These are phyloP conservation scores for Yamadazyma aaseri DNA, from an alignment of 1,139 yeast species.

Conservation along the genomic window DNA sequence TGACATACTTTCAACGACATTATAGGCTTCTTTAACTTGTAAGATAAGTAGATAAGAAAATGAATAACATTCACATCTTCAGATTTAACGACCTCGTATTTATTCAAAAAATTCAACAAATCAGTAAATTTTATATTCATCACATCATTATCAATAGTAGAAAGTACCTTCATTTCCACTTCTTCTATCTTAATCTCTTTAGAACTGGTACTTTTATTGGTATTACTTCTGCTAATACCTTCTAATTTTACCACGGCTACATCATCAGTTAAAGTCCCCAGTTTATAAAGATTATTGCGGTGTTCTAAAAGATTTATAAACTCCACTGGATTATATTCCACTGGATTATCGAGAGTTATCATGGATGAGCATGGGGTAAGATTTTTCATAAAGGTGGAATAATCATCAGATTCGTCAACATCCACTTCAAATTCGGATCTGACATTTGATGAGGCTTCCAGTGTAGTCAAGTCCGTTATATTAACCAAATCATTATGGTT, in stretches of 20 bases:
- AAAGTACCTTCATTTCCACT: constrained; percentile 3
- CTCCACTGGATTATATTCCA: constrained; percentile 13
- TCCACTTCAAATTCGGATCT: neutral
- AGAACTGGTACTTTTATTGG: neutral
- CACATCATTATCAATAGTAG: constrained; percentile 7
- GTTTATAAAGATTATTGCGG: constrained; percentile 13
- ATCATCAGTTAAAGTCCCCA: constrained; percentile 16
- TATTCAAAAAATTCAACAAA: constrained; percentile 6
- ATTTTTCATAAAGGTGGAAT: constrained; percentile 8
- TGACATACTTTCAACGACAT: constrained; percentile 19
- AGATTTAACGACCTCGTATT: neutral
- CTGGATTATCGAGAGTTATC: constrained; percentile 9
- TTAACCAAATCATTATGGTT: too few relatives aligned
- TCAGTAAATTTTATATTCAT: constrained; percentile 3
- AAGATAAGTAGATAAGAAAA: constrained; percentile 19
- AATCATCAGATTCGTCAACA: constrained; percentile 1
- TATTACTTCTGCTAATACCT: constrained; percentile 9
- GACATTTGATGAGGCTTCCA: too few relatives aligned
- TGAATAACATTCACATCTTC: constrained; percentile 19
- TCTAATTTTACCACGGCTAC: neutral
- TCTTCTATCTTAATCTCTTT: neutral
- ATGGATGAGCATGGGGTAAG: constrained; percentile 21
- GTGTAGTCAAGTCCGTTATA: too few relatives aligned
- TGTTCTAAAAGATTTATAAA: constrained; percentile 10
- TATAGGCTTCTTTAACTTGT: constrained; percentile 9